Evolutionary conservation across 2,329 filamentous ascomycete genomes (phyloP).

Genomic region (Diatrype stigma): DNA sequence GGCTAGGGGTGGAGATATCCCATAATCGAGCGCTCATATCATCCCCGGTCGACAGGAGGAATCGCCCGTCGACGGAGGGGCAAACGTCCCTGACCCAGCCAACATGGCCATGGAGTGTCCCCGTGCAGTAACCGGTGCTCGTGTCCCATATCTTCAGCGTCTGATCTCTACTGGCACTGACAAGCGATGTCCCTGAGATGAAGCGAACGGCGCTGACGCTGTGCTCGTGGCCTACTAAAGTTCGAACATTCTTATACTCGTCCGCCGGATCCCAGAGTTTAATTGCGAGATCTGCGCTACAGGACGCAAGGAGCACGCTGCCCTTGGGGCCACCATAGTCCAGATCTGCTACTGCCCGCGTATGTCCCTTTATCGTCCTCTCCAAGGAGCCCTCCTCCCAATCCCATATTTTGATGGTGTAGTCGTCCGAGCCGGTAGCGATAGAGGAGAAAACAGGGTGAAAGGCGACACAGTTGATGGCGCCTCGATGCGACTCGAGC

Average conservation of each 20-base stretch:
- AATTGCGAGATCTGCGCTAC: constrained; percentile 85
- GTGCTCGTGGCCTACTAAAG: constrained; percentile 86
- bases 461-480: not conserved
- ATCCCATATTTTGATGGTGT: not conserved
- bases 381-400: not conserved
- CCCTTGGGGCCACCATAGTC: constrained; percentile 85
- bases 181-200: constrained; percentile 78
- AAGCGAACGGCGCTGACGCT: constrained; percentile 83
- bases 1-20: constrained; percentile 67
- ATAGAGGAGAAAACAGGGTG: not conserved
- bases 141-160: constrained; percentile 89
- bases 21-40: constrained; percentile 80
- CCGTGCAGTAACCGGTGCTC: constrained; percentile 86
- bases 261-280: constrained; percentile 91
- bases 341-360: constrained; percentile 67
- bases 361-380: not conserved
- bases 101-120: constrained; percentile 76
- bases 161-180: constrained; percentile 81
- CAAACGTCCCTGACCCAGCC: constrained; percentile 90
- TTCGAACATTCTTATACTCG: constrained; percentile 92
- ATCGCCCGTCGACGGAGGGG: constrained; percentile 78
- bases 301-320: constrained; percentile 74
- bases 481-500: not conserved
- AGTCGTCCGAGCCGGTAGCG: not conserved
- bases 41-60: constrained; percentile 75